Evolutionary conservation across 192 early-diverging fungal genomes (phyloP).

Genomic region (Podila horticola): DNA sequence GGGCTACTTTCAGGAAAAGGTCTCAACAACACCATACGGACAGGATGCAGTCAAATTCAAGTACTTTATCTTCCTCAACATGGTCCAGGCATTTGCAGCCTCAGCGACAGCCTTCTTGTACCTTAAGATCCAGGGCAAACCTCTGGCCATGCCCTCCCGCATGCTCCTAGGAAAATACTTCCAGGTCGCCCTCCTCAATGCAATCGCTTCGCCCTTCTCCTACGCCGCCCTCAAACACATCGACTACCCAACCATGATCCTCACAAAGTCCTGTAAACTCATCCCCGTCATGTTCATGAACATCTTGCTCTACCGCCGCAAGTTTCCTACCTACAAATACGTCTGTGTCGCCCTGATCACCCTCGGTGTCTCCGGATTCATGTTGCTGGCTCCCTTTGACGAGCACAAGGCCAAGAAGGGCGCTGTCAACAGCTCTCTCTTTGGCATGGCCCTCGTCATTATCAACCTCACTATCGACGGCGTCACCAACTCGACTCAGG

Average conservation of each 20-base stretch:
- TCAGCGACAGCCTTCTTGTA: constrained; percentile 81
- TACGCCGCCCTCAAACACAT: constrained; percentile 93
- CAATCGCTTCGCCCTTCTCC: constrained; percentile 89
- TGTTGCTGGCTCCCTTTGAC: constrained; percentile 78
- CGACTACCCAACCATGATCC: constrained; percentile 97
- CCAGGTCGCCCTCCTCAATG: constrained; percentile 81
- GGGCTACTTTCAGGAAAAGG: constrained; percentile 94
- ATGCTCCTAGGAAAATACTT: constrained; percentile 71
- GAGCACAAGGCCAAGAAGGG: constrained; percentile 52
- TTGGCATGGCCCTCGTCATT: constrained; percentile 83
- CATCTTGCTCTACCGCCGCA: constrained; percentile 87
- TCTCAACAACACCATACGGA: constrained; percentile 87
- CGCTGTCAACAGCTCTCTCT: constrained; percentile 72
- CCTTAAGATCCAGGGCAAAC: constrained; percentile 64
- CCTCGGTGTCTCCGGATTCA: constrained; percentile 90
- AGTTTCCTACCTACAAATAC: constrained; percentile 90
- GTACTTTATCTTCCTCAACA: constrained; percentile 94
- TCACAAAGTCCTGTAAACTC: constrained; percentile 97
- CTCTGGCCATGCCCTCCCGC: constrained; percentile 47
- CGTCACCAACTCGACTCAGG: constrained; percentile 94
- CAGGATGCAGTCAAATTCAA: constrained; percentile 73
- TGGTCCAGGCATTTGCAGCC: constrained; percentile 85
- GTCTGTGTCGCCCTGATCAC: constrained; percentile 90
- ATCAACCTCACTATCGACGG: constrained; percentile 94
- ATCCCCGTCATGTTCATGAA: constrained; percentile 98